These are phyloP conservation scores for Talaromyces thailandensis DNA, from an alignment of 495 filamentous ascomycete genomes.

Conservation along the genomic window DNA sequence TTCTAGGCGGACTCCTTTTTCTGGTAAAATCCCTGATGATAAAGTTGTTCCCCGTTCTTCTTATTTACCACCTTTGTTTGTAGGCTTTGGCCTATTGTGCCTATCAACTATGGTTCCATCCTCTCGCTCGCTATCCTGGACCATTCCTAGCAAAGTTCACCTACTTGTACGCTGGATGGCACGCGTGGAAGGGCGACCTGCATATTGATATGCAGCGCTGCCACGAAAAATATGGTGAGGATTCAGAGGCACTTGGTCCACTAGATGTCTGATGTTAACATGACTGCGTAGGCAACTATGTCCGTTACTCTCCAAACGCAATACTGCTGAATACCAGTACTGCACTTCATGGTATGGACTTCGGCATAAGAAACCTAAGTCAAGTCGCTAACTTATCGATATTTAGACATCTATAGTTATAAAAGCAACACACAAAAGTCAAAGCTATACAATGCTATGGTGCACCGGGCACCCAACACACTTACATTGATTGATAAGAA, in stretches of 20 bases:
- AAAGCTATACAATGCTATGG: slow-evolving; percentile 22
- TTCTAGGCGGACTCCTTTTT: too few species aligned
- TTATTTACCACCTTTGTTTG: too few species aligned
- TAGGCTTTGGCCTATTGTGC: too few species aligned
- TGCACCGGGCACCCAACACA: slow-evolving; percentile 25
- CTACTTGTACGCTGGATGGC: slow-evolving; percentile 44
- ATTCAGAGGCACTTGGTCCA: neutral
- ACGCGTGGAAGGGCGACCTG: slow-evolving; percentile 49
- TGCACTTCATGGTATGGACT: slow-evolving; percentile 18
- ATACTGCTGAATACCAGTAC: slow-evolving; percentile 7
- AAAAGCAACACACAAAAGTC: slow-evolving; percentile 23
- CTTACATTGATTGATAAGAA: slow-evolving; percentile 27
- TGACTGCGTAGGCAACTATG: slow-evolving; percentile 5
- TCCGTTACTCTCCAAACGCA: slow-evolving; percentile 10
- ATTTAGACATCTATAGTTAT: slow-evolving; percentile 22
- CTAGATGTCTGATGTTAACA: neutral
- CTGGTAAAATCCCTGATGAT: too few species aligned
- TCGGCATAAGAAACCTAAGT: neutral
- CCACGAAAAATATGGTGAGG: slow-evolving; percentile 48
- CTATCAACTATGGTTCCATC: slow-evolving; percentile 20
- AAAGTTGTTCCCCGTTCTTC: too few species aligned
- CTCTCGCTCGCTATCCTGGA: slow-evolving; percentile 21
- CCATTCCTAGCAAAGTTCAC: slow-evolving; percentile 27
- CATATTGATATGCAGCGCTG: slow-evolving; percentile 50
- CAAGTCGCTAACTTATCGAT: neutral